phyloP scores from a whole-genome alignment of 1,284 basidiomycete species.

The Sanguinoderma infundibulare region DNA sequence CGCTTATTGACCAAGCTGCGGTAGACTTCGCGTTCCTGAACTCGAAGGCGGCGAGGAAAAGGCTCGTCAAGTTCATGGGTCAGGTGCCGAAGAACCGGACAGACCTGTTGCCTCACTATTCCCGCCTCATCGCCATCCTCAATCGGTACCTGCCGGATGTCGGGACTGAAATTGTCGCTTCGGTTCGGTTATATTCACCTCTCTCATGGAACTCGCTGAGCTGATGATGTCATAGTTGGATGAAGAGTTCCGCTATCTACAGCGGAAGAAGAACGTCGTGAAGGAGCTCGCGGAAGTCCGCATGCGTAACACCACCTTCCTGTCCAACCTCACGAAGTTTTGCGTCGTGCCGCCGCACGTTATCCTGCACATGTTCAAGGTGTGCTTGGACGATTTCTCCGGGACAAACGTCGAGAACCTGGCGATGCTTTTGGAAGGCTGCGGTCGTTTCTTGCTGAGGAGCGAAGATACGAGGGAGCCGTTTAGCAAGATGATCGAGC shows the following conservation, averaged over 20 bases:
- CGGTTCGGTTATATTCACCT: constrained; percentile 52
- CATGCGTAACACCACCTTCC: constrained; percentile 86
- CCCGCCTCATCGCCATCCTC: constrained; percentile 87
- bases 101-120: constrained; percentile 94
- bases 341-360: constrained; percentile 90
- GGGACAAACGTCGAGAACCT: constrained; percentile 94
- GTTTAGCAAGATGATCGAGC: constrained; percentile 88
- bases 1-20: constrained; percentile 91
- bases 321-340: constrained; percentile 96
- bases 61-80: constrained; percentile 87
- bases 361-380: constrained; percentile 96
- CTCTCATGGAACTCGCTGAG: not conserved
- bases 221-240: constrained; percentile 69
- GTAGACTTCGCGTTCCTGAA: constrained; percentile 97
- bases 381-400: constrained; percentile 94
- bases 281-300: constrained; percentile 87
- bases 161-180: constrained; percentile 78
- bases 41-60: constrained; percentile 92
- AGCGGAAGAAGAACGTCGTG: constrained; percentile 90
- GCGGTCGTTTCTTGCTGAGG: constrained; percentile 90
- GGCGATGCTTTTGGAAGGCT: constrained; percentile 90
- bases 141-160: constrained; percentile 95
- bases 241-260: constrained; percentile 96
- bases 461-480: constrained; percentile 87
- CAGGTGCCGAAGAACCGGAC: constrained; percentile 88